Base-by-base conservation (phyloP, 768 basidiomycete genomes). In the Lactarius tabidus region DNA sequence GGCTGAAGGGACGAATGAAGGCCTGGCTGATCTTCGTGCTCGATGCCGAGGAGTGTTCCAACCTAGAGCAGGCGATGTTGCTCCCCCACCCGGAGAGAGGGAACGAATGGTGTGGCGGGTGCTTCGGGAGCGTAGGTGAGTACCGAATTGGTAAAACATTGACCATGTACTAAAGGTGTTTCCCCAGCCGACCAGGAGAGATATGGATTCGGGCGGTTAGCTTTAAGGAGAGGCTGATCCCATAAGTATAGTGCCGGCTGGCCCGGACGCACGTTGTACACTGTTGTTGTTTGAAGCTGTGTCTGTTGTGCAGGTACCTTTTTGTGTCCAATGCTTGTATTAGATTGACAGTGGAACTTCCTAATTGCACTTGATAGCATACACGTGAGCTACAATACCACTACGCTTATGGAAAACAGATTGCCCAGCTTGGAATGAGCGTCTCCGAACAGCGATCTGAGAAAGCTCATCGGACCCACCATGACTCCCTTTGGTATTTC, bases 1-100 rank as follows among this genome's bases (percentile, higher is more conserved):
- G 78, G 86, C 90, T 14, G 91, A 93, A 72, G 91, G 91, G 43
- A 94, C 93, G 51, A 89, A 93, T 72, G 93, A 95, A 71, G 86
- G 89, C 12, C 81, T 93, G 29, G 84, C 82, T 23, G 93, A 93
- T 74, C 78, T 95, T 66, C 88, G 89, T 69, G 82, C 80, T 57
- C 82, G 91, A 5, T 91, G 91, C 75, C 84, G 88, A 1, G 84
- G 84, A 0, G 84, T 79, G 12, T 89, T 89, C 71, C 87, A 90
- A 35, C 84, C 85, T 0, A 77, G 86, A 51, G 81, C 82, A 10
- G 76, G 78, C 54, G 77, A 75, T 36, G 75, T 74, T 28, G 77
- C 75, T 55, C 79, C 75, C 31, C 77, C 77, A 20, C 75, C 75
- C 63, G 83, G 82, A 28, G 76, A 76, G n/a, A 80, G 77, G 48